A percentile compares a stretch with the other conserved stretches of the same genome.
These are phyloP conservation scores for Flaveria trinervia DNA, from an alignment of 129 eudicot genomes.

Conservation along the genomic window DNA sequence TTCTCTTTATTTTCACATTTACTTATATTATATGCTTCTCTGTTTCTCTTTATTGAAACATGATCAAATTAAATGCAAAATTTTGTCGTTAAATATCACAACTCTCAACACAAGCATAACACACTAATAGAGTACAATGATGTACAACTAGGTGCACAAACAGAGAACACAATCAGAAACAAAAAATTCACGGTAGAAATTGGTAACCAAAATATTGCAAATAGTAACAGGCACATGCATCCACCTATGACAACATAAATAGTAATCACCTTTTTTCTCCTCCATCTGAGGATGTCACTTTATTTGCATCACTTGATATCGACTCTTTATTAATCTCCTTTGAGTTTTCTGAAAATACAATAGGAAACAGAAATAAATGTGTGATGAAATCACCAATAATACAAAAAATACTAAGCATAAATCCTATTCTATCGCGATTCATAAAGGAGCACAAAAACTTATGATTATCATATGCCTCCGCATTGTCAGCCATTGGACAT, in stretches of 20 bases:
- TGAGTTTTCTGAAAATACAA: constrained; percentile 55
- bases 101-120: constrained; percentile 9
- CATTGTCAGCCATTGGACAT: constrained; percentile 7
- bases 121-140: constrained; percentile 5
- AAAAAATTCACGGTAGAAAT: neutral
- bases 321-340: constrained; percentile 54
- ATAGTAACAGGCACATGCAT: constrained; percentile 18
- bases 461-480: neutral
- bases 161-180: constrained; percentile 9
- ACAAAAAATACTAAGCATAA: constrained; percentile 17
- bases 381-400: neutral
- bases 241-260: constrained; percentile 13
- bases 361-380: constrained; percentile 15
- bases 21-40: constrained; percentile 15
- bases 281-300: constrained; percentile 45
- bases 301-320: constrained; percentile 44
- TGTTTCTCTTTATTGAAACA: constrained; percentile 8
- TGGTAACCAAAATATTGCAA: constrained; percentile 30
- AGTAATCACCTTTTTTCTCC: constrained; percentile 58
- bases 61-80: constrained; percentile 9
- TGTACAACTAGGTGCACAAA: constrained; percentile 14
- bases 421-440: constrained; percentile 8
- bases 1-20: neutral
- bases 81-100: neutral
- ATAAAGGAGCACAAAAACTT: constrained; percentile 1